Base-by-base conservation (phyloP, 1,284 basidiomycete genomes). In the Fomitiporia mediterranea region DNA sequence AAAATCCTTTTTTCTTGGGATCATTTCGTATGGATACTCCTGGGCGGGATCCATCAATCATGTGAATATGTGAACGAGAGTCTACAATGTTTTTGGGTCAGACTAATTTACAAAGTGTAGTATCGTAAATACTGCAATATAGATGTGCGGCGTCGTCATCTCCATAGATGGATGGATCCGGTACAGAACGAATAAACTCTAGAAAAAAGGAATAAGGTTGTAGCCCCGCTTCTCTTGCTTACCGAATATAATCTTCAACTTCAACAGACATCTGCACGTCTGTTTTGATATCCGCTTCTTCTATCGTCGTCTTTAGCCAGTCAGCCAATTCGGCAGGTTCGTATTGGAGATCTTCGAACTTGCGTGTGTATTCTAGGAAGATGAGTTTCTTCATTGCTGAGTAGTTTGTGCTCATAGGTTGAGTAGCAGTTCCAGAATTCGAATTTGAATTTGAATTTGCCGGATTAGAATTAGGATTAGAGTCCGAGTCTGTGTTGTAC, bases 351-450 rank as follows among this genome's bases (percentile, higher is more conserved):
- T 35, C 46, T 30, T 48, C 46, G 2, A 28, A 48, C 15, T 48
- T 48, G n/a, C 46, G 32, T 28, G 46, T 23, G 30, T 48, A 48
- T 35, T 48, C 46, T n/a, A 48, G 6, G 46, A 48, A 35, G 15
- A 35, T 21, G 28, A 48, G 21, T 19, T 35, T 48, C 32, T 48
- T 48, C 25, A 48, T 48, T 17, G 46, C 46, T 8, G 46, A 19
- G 21, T 48, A 48, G 2, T 34, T 21, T 5, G 46, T 32, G 5
- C 21, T 19, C 19, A 4, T 19, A 4, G 6, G 8, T 32, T n/a
- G 11, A n/a, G n/a, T 17, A 8, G 13, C n/a, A 23, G 11, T 19
- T 28, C 34, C 46, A 17, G n/a, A 15, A 42, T 19, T 17, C 8
- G n/a, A 15, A 17, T 13, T 37, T 37, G 11, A 11, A 37, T 37